Evolutionary conservation across 306 rosid genomes (phyloP).

Genomic region (Sicyos baderoa): DNA sequence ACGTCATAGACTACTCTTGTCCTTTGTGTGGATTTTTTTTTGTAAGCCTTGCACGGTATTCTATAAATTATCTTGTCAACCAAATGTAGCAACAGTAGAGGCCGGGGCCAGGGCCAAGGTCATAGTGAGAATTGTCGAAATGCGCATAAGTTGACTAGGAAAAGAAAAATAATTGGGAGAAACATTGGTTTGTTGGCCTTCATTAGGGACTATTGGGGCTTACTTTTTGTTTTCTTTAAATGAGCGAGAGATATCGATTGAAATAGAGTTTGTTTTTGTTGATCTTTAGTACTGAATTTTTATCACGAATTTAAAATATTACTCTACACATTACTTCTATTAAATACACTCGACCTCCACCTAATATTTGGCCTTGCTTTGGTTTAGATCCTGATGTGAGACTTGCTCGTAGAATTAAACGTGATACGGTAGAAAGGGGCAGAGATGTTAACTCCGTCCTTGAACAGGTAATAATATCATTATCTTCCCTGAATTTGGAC

Average conservation of each 20-base stretch:
- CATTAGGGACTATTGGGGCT: background rate
- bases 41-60: background rate
- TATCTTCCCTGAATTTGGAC: background rate
- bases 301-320: background rate
- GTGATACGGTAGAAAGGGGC: conserved; percentile 96
- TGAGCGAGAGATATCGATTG: background rate
- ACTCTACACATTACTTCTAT: background rate
- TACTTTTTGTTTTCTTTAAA: conserved; percentile 3
- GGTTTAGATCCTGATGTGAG: conserved; percentile 92
- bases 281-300: background rate
- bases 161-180: background rate
- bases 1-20: conserved; percentile 1
- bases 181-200: background rate
- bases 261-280: background rate
- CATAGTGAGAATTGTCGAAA: too few species aligned
- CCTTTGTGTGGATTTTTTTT: too few species aligned
- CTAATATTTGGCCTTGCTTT: conserved; percentile 26
- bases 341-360: background rate
- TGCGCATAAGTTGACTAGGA: too few species aligned
- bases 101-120: too few species aligned
- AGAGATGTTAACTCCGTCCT: conserved; percentile 91
- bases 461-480: conserved; percentile 50
- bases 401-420: conserved; percentile 97
- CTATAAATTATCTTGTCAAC: too few species aligned
- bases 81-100: too few species aligned